Conservation (phyloP, 306 rosid species). For the Rosa persica region DNA sequence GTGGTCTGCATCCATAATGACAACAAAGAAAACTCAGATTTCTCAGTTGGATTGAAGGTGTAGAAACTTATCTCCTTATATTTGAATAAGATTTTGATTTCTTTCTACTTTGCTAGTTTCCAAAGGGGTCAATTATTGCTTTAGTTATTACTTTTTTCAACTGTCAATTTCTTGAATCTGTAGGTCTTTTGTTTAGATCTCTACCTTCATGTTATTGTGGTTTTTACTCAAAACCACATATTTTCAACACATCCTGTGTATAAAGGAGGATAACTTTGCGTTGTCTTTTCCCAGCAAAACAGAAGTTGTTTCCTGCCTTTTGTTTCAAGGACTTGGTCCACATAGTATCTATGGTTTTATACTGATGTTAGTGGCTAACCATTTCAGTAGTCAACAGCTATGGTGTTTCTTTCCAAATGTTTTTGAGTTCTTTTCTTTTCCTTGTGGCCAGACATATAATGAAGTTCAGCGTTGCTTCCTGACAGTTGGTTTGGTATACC, state of each 20-base stretch:
- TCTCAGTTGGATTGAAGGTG: conserved; percentile 86
- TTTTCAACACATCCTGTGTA: neutral
- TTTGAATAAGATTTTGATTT: conserved; percentile 16
- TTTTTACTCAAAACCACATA: neutral
- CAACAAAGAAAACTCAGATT: conserved; percentile 73
- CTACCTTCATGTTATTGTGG: conserved; percentile 6
- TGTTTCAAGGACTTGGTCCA: neutral
- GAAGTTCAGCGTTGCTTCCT: conserved; percentile 97
- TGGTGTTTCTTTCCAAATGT: conserved; percentile 19
- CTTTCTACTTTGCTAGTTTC: conserved; percentile 11
- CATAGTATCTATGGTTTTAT: neutral
- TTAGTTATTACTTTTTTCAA: neutral
- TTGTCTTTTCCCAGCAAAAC: neutral
- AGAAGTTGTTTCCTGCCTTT: neutral
- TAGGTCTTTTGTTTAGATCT: neutral
- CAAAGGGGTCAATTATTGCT: conserved; percentile 3
- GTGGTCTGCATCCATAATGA: conserved; percentile 75
- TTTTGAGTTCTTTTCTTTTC: conserved; percentile 12
- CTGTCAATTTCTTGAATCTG: conserved; percentile 29
- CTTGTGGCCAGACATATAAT: conserved; percentile 75
- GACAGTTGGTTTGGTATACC: conserved; percentile 83
- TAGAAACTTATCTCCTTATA: conserved; percentile 14
- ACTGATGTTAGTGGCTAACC: conserved; percentile 1
- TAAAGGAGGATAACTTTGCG: neutral
- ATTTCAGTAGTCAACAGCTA: neutral